Percentiles rank a stretch among this genome's conserved stretches.
phyloP scores from a whole-genome alignment of 2,329 filamentous ascomycete species.

The Curvularia eragrostidis region DNA sequence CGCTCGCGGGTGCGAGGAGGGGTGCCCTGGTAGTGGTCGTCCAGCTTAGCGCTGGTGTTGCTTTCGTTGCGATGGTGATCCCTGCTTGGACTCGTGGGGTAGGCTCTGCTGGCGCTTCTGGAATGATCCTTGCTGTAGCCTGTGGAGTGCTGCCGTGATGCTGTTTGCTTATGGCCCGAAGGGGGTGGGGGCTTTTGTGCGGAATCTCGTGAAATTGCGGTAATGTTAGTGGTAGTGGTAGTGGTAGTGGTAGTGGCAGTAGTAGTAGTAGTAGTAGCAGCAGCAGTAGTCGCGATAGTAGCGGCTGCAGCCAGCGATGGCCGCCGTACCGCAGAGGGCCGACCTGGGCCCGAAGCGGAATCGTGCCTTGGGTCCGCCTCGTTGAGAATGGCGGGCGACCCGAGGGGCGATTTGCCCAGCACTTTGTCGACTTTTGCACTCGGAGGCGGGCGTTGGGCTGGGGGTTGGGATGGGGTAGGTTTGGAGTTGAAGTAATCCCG shows the following conservation, averaged over 20 bases:
- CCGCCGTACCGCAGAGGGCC: conserved; percentile 32
- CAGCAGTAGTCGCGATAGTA: not conserved
- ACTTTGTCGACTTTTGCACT: conserved; percentile 39
- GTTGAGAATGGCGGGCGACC: conserved; percentile 45
- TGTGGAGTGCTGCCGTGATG: conserved; percentile 26
- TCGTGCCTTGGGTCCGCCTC: conserved; percentile 44
- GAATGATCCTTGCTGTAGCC: conserved; percentile 34
- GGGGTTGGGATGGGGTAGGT: conserved; percentile 25
- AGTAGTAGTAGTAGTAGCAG: not conserved
- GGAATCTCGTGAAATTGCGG: no score
- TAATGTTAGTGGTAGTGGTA: no score
- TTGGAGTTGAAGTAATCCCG: conserved; percentile 52
- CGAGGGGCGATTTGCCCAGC: conserved; percentile 44
- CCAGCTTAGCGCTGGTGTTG: conserved; percentile 41
- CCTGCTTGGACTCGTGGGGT: conserved; percentile 17
- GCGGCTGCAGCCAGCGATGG: conserved; percentile 24
- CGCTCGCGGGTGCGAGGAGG: conserved; percentile 52
- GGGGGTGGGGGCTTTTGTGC: conserved; percentile 32
- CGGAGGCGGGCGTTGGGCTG: conserved; percentile 37
- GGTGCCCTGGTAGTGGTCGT: conserved; percentile 42
- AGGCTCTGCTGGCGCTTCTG: conserved; percentile 21
- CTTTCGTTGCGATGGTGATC: conserved; percentile 41
- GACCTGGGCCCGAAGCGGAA: conserved; percentile 26
- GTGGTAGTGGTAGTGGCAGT: conserved; percentile 9
- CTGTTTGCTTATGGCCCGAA: conserved; percentile 27